Evolutionary conservation across 1,284 basidiomycete species (phyloP), one percentile per base, ranked within the genome.

Genomic region (Rhizopogon parksii): DNA sequence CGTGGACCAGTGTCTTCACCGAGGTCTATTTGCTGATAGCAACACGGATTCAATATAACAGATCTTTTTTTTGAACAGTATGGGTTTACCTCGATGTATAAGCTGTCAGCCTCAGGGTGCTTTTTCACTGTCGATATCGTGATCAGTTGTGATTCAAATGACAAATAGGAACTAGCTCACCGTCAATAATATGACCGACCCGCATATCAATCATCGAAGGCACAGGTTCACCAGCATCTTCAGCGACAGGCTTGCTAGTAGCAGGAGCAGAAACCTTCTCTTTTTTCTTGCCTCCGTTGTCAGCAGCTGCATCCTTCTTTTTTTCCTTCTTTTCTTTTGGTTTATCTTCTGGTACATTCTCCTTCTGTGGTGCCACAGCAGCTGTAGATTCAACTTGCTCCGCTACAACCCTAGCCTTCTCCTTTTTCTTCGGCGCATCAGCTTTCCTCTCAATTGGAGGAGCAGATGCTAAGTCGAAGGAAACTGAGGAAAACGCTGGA

Each of bases 161-260:
- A 39, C 36, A 27, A 1, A 19, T 21, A 30, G 19, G 43, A 35
- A 35, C 32, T 32, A n/a, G 71, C 82, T 65, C 59, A 93, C 92
- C 82, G 65, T 95, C 89, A 30, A 96, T 71, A 53, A 97, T 95
- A 59, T 85, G 86, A 6, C 92, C 91, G 11, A 97, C 91, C 46
- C 93, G 80, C 58, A 97, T 76, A 64, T 97, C 93, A 61, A 97
- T 89, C 92, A 96, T 95, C 42, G 89, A 91, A 7, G 93, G 94
- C 24, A 83, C 71, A 38, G 92, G 91, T 58, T 87, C 87, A 9
- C 86, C 81, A 17, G 80, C 77, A 53, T 88, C 87, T 50, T 82
- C 79, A 54, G 77, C 72, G 37, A 72, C 66, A 49, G 73, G 68
- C 57, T 73, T 74, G 9, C 67, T 71, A 49, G 62, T 65, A 40